phyloP scores from a whole-genome alignment of 176 grass and related monocot genomes.

The Phragmites australis region DNA sequence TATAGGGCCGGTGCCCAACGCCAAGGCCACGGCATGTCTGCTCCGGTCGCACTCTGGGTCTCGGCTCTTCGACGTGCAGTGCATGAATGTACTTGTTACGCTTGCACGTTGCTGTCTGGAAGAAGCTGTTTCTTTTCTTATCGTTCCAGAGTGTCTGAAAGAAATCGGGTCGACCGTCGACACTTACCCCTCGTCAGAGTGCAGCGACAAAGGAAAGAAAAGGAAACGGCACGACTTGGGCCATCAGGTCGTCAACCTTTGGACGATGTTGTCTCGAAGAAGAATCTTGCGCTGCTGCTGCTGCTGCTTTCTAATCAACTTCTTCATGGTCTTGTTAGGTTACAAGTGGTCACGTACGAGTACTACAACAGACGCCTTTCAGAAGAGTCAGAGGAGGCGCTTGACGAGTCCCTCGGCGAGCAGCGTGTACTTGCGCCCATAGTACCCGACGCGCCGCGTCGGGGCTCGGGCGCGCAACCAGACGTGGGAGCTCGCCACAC shows the following conservation, averaged over 20 bases:
- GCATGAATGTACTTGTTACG: neutral
- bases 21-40: conserved; percentile 8
- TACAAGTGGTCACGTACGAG: neutral
- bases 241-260: conserved; percentile 1
- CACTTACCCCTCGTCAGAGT: neutral
- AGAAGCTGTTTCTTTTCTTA: neutral
- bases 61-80: neutral
- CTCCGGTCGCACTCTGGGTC: neutral
- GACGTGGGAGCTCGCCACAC: conserved; percentile 53
- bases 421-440: conserved; percentile 66
- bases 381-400: conserved; percentile 43
- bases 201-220: neutral
- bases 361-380: conserved; percentile 35
- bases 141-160: neutral
- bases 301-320: conserved; percentile 19
- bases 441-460: conserved; percentile 62
- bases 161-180: neutral
- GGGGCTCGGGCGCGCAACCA: conserved; percentile 51
- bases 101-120: neutral
- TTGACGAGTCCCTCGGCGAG: conserved; percentile 71
- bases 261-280: conserved; percentile 34
- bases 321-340: neutral
- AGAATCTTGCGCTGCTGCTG: conserved; percentile 6
- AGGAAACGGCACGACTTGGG: neutral
- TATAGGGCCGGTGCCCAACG: neutral